Base-by-base conservation (phyloP, 345 rosid genomes). In the Eucalyptus rudis region DNA sequence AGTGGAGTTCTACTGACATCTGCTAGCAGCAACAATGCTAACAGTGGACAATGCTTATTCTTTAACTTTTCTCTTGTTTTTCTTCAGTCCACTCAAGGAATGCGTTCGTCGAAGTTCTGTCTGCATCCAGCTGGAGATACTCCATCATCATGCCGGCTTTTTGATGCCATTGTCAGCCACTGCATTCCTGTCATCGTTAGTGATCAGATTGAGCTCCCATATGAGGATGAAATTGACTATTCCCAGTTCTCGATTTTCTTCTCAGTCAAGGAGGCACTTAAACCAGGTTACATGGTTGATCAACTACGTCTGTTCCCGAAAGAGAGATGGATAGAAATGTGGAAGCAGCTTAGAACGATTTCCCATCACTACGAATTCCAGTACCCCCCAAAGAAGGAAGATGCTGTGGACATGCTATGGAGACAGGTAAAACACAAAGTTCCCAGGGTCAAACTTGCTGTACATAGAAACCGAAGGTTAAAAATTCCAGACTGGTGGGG, bases 101-200 rank as follows among this genome's bases (percentile, higher is more conserved):
- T 96, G 99, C 96, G 98, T 43, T 91, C 92, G 43, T 97, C 99
- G 10, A 97, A 96, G 88, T 96, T 96, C 91, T 97, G 99, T 88
- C 94, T 97, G 58, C 93, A 96, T 93, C 98, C 97, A 59, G 98
- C 96, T 9, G 99, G 99, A 86, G 99, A 97, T 86, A 96, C 99
- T 25, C 99, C 99, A 85, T 96, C 99, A 56, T 96, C 99, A 54
- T 96, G 97, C 92, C 95, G 99, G 33, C 90, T 96, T 45, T 97
- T 96, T 59, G 99, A 96, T 71, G 99, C 99, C 45, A 95, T 96
- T 84, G 97, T 94, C 88, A 96, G 98, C 92, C 98, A 96, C 92
- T 96, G 99, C 90, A 91, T 96, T 79, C 99, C 99, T 0, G 97
- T 96, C 83, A 94, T 97, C 84, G 93, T 96, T 90, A 96, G 99